Conservation (phyloP, 306 rosid genomes). For the Lathyrus tuberosus region DNA sequence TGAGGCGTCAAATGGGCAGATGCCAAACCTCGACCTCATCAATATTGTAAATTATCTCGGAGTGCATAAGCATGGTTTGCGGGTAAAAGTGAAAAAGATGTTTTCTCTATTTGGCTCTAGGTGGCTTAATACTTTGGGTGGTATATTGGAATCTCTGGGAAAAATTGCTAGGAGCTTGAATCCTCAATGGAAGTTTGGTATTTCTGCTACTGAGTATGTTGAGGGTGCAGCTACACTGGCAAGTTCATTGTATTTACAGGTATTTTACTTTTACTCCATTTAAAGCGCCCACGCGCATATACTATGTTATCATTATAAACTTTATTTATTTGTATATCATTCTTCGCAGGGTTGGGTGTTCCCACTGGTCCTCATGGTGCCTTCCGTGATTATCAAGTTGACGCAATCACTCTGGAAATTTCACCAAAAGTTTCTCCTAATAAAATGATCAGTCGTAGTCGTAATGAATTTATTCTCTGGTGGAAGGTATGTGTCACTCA, state of each 20-base stretch:
- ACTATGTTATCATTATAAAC: background rate
- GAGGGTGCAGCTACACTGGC: slow-evolving; percentile 95
- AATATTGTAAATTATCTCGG: slow-evolving; percentile 86
- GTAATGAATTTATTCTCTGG: slow-evolving; percentile 71
- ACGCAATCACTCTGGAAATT: slow-evolving; percentile 88
- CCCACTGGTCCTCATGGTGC: slow-evolving; percentile 97
- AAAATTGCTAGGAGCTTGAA: slow-evolving; percentile 59
- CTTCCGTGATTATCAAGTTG: slow-evolving; percentile 96
- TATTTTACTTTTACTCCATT: slow-evolving; percentile 40
- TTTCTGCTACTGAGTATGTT: slow-evolving; percentile 80
- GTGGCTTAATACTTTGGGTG: slow-evolving; percentile 82
- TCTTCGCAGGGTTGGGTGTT: slow-evolving; percentile 76
- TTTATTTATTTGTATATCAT: slow-evolving; percentile 30
- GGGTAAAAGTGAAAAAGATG: slow-evolving; percentile 70
- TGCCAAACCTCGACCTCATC: slow-evolving; percentile 96
- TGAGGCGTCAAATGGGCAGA: slow-evolving; percentile 94
- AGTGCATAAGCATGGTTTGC: slow-evolving; percentile 82
- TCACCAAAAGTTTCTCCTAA: slow-evolving; percentile 60
- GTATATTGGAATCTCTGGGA: slow-evolving; percentile 68
- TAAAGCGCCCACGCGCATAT: background rate
- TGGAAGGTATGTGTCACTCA: slow-evolving; percentile 70
- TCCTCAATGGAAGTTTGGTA: slow-evolving; percentile 87
- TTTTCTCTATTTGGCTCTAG: slow-evolving; percentile 62
- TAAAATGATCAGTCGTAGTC: slow-evolving; percentile 58
- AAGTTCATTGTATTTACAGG: slow-evolving; percentile 92